Evolutionary conservation across 148 eudicot species (phyloP), one percentile per base, ranked within the genome.

Genomic region (Rhododendron henanense): DNA sequence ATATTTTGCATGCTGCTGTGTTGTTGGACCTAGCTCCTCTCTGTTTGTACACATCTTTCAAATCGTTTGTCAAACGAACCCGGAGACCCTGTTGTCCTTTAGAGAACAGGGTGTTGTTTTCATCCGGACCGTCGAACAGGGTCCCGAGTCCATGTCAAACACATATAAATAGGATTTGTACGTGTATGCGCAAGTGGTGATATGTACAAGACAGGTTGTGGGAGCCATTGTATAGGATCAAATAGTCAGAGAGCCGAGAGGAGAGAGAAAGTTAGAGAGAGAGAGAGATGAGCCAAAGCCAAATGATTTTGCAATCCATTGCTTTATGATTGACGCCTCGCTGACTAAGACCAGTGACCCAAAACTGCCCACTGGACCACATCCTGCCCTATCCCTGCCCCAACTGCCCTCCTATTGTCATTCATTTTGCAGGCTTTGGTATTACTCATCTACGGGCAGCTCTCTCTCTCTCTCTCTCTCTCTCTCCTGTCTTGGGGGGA

Each of bases 261-360:
- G 44, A 21, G 61, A 48, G 18, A 44, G 37, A 45, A 41, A 74
- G 63, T 41, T 41, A 41, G 44, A 41, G 44, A 41, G 44, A 41
- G 44, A 41, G 45, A 47, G 78, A 83, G 82, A 81, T 10, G 67
- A 37, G 44, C 16, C 71, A 73, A 23, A 81, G 90, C 84, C 89
- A 90, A 92, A 94, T 94, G 93, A 94, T 94, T 94, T 93, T 83
- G 97, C 85, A 94, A 92, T 94, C 94, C 86, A 94, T 92, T 94
- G 92, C 91, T 87, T 88, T 85, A 94, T 93, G 95, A 93, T 94
- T 90, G 94, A 94, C 94, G 79, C 91, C 91, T 91, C 90, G 84
- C 93, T 91, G 91, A 87, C 88, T 84, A 85, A 80, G 63, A 51
- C 88, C 84, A 10, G 59, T 23, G 50, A 84, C 79, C 63, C 23